Percentiles rank a stretch among this genome's conserved stretches.
These are phyloP conservation scores for Aristolochia fimbriata DNA, from an alignment of 164 flowering plant species.

Conservation along the genomic window DNA sequence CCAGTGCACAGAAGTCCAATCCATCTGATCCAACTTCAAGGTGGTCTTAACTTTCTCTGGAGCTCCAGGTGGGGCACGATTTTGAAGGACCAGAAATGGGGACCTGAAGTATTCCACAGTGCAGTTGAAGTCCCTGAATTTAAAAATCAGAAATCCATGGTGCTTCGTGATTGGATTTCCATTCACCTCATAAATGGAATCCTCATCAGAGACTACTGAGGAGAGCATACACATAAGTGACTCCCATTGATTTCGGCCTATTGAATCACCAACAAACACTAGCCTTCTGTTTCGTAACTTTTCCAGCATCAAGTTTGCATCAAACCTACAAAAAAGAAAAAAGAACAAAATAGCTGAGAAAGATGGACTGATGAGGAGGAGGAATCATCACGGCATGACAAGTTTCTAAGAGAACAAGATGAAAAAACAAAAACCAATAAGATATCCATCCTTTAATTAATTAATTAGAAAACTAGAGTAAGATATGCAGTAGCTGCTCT, in stretches of 20 bases:
- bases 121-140: slow-evolving; percentile 72
- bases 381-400: neutral
- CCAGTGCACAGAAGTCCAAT: slow-evolving; percentile 74
- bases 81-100: slow-evolving; percentile 79
- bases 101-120: slow-evolving; percentile 92
- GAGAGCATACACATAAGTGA: slow-evolving; percentile 95
- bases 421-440: neutral
- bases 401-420: neutral
- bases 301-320: slow-evolving; percentile 73
- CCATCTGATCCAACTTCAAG: slow-evolving; percentile 79
- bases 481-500: neutral
- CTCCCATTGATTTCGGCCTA: slow-evolving; percentile 99
- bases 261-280: slow-evolving; percentile 92
- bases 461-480: neutral
- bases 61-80: slow-evolving; percentile 58
- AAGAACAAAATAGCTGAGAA: neutral
- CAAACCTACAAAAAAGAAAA: slow-evolving; percentile 43
- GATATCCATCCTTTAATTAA: neutral
- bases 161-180: slow-evolving; percentile 96
- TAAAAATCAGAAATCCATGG: slow-evolving; percentile 78
- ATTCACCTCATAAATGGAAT: slow-evolving; percentile 77
- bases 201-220: slow-evolving; percentile 47
- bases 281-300: slow-evolving; percentile 57
- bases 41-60: slow-evolving; percentile 40
- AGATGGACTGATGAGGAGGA: neutral